Evolutionary conservation across 2,329 filamentous ascomycete genomes (phyloP).

Genomic region (Blastomyces gilchristii): DNA sequence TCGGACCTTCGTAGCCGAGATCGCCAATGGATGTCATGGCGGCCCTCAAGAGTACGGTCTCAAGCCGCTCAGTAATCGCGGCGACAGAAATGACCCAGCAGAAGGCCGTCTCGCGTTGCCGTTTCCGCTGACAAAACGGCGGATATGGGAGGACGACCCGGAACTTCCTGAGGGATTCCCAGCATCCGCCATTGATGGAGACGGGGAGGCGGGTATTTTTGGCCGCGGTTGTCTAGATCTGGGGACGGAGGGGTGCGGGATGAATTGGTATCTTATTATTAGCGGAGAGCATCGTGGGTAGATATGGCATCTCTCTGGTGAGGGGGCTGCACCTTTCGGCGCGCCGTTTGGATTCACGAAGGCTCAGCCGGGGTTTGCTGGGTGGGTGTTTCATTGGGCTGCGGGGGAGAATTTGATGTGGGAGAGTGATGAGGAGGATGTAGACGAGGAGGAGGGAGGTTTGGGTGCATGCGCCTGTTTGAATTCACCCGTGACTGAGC

Average conservation of each 20-base stretch:
- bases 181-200: neutral
- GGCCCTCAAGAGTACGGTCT: constrained; percentile 2
- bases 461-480: neutral
- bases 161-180: neutral
- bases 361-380: neutral
- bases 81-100: neutral
- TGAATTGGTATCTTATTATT: constrained; percentile 5
- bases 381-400: constrained; percentile 6
- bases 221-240: neutral
- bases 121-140: neutral
- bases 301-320: neutral
- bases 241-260: constrained; percentile 4
- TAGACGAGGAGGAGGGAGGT: neutral
- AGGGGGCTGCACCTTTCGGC: neutral
- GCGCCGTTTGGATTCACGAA: neutral
- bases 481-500: neutral
- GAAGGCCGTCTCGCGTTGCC: neutral
- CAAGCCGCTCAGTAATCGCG: neutral
- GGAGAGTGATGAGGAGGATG: neutral
- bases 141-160: neutral
- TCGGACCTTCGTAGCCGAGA: constrained; percentile 7
- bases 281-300: constrained; percentile 1
- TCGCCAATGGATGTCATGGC: neutral
- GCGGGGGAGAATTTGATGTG: neutral
- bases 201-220: neutral